These are phyloP conservation scores for Arabidopsis lyrata DNA, from an alignment of 441 rosid genomes.

Conservation along the genomic window DNA sequence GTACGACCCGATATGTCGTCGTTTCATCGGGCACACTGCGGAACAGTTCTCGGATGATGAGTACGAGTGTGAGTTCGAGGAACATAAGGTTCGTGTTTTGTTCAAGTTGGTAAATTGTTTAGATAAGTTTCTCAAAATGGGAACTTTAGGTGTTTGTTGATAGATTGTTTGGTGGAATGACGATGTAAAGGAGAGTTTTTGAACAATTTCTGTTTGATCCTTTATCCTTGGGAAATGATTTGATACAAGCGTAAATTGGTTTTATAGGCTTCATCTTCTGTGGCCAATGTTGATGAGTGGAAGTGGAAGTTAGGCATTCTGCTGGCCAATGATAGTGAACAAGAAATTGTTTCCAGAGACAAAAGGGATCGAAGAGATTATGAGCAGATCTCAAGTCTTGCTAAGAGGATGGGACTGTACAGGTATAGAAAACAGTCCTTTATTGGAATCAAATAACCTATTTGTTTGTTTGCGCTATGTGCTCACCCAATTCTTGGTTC, in stretches of 20 bases:
- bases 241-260: slow-evolving; percentile 16
- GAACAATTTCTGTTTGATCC: not conserved
- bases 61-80: slow-evolving; percentile 87
- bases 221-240: not conserved
- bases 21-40: slow-evolving; percentile 59
- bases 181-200: slow-evolving; percentile 12
- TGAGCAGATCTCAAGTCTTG: slow-evolving; percentile 89
- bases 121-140: slow-evolving; percentile 9
- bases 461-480: not conserved
- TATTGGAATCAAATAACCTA: not conserved
- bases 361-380: slow-evolving; percentile 94
- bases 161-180: slow-evolving; percentile 1
- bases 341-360: slow-evolving; percentile 88
- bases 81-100: slow-evolving; percentile 65
- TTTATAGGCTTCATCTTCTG: slow-evolving; percentile 87
- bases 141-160: slow-evolving; percentile 23
- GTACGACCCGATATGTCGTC: slow-evolving; percentile 36
- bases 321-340: slow-evolving; percentile 72
- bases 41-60: slow-evolving; percentile 99
- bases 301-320: slow-evolving; percentile 93
- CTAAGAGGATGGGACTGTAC: slow-evolving; percentile 90
- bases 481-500: slow-evolving; percentile 11
- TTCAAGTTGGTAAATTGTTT: slow-evolving; percentile 12
- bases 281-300: slow-evolving; percentile 95
- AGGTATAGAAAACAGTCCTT: slow-evolving; percentile 50